Percentiles rank a stretch among this genome's conserved stretches.
Conservation (phyloP, 805 yeast genomes). For the Candida andamanensis region DNA sequence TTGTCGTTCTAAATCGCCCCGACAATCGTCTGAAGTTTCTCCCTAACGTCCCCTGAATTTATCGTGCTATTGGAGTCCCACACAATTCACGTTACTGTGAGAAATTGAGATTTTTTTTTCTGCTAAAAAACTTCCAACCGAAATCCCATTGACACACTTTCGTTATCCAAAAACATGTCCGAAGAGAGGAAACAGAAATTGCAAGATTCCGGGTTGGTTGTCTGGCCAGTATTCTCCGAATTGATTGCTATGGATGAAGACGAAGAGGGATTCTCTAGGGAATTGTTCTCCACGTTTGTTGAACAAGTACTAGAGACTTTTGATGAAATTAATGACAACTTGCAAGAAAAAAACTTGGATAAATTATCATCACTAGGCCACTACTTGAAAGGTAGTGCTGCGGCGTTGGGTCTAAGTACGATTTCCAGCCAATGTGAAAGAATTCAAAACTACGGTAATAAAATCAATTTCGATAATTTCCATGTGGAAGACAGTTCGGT, state of each 20-base stretch:
- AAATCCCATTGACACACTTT: too few species aligned
- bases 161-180: constrained; percentile 11
- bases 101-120: too few species aligned
- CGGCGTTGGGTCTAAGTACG: constrained; percentile 80
- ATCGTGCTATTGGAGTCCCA: too few species aligned
- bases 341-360: constrained; percentile 44
- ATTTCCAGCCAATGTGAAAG: constrained; percentile 87
- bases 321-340: constrained; percentile 57
- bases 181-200: constrained; percentile 20
- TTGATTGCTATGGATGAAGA: constrained; percentile 94
- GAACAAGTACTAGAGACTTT: constrained; percentile 87
- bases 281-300: constrained; percentile 75
- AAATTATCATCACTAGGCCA: constrained; percentile 79
- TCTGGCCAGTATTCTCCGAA: constrained; percentile 86
- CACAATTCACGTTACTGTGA: too few species aligned
- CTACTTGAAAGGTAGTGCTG: constrained; percentile 91
- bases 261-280: constrained; percentile 81
- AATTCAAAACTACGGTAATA: constrained; percentile 83
- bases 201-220: constrained; percentile 62
- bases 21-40: too few species aligned
- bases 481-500: constrained; percentile 15
- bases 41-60: too few species aligned
- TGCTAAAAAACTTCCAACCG: too few species aligned
- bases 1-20: too few species aligned
- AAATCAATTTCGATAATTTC: constrained; percentile 36